Conservation (phyloP, 352 stramenopile species). For the Globisporangium perplexum region DNA sequence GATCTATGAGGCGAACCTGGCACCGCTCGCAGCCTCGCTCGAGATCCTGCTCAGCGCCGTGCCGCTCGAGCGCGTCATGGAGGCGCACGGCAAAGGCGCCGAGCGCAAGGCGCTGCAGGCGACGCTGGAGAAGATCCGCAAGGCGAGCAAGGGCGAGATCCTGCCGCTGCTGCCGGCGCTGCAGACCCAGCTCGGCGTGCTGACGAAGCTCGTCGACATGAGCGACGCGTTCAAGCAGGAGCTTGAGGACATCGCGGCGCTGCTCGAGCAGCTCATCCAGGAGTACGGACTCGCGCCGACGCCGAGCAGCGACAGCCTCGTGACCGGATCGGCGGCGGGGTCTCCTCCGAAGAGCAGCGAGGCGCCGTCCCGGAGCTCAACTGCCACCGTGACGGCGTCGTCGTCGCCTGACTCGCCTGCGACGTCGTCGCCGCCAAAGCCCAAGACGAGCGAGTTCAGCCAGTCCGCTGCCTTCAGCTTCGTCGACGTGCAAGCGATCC, state of each 20-base stretch:
- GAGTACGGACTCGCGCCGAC: slow-evolving; percentile 6
- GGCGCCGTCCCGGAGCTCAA: slow-evolving; percentile 1
- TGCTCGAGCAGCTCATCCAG: slow-evolving; percentile 44
- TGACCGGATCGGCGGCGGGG: neutral
- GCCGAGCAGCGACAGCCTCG: neutral
- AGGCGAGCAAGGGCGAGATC: slow-evolving; percentile 72
- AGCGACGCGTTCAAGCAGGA: slow-evolving; percentile 48
- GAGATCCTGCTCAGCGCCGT: slow-evolving; percentile 53
- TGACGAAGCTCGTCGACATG: slow-evolving; percentile 47
- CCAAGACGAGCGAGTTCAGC: neutral
- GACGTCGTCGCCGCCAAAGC: neutral
- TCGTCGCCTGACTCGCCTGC: neutral
- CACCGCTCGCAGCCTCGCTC: slow-evolving; percentile 26
- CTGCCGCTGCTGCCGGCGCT: slow-evolving; percentile 53
- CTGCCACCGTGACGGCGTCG: neutral
- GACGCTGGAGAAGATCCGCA: slow-evolving; percentile 82
- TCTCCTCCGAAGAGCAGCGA: neutral
- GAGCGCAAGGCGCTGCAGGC: slow-evolving; percentile 59
- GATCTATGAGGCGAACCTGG: slow-evolving; percentile 69
- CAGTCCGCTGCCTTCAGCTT: neutral
- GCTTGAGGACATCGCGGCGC: slow-evolving; percentile 33
- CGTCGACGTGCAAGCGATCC: slow-evolving; percentile 73
- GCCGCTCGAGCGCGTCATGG: slow-evolving; percentile 58
- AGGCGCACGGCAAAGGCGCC: slow-evolving; percentile 72
- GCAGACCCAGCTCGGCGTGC: slow-evolving; percentile 46